Conservation (phyloP, 139 green algal genomes). For the Zygnema circumcarinatum region DNA sequence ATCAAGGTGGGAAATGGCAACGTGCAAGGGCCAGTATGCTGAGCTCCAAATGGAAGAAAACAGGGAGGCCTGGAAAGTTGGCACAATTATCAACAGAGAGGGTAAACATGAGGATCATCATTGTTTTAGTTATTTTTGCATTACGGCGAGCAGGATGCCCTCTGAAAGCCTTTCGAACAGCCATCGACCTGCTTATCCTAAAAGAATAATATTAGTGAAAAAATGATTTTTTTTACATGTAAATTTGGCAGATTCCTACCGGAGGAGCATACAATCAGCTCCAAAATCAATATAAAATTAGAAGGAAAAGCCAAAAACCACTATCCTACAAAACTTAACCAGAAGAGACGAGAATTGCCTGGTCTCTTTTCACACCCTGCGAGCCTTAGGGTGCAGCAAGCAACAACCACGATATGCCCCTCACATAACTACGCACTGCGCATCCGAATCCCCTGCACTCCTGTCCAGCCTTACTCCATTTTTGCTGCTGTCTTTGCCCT, state of each 20-base stretch:
- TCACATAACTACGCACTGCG: neutral
- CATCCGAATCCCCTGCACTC: neutral
- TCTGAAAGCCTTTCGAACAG: no score
- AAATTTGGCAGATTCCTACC: neutral
- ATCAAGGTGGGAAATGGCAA: no score
- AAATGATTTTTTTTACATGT: neutral
- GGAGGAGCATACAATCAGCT: neutral
- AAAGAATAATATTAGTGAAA: neutral
- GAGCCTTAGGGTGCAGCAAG: no score
- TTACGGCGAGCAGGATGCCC: neutral
- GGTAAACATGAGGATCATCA: neutral
- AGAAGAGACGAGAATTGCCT: neutral
- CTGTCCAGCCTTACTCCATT: neutral
- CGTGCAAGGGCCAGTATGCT: no score
- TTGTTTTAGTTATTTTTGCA: neutral
- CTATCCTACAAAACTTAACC: neutral
- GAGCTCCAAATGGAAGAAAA: no score
- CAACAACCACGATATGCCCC: neutral
- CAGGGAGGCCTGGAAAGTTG: neutral
- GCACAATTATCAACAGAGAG: neutral
- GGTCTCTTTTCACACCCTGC: neutral
- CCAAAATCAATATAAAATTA: neutral
- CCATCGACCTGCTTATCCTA: neutral
- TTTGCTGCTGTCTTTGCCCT: neutral
- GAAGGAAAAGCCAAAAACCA: neutral